Evolutionary conservation across 2,329 filamentous ascomycete species (phyloP).

Genomic region (Rosellinia necatrix): DNA sequence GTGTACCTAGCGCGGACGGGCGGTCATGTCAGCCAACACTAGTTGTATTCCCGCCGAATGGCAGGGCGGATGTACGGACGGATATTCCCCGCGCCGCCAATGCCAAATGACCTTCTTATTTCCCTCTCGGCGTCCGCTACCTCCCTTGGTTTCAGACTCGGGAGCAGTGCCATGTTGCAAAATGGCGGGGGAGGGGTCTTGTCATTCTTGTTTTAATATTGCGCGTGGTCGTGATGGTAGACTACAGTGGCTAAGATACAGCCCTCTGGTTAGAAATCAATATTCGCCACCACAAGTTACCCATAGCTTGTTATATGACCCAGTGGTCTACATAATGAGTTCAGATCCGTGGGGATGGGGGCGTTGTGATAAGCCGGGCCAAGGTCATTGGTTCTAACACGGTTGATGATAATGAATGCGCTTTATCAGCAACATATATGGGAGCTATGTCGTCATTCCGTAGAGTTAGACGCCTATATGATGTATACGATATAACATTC

Average conservation of each 20-base stretch:
- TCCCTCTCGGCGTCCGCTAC: conserved; percentile 20
- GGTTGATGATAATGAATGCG: background rate
- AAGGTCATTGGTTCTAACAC: conserved; percentile 11
- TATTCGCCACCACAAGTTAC: background rate
- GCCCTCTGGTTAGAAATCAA: background rate
- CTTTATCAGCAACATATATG: background rate
- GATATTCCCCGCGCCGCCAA: conserved; percentile 40
- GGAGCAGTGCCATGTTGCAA: conserved; percentile 6
- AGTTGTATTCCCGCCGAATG: background rate
- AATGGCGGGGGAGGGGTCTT: background rate
- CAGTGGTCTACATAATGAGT: too few relatives aligned
- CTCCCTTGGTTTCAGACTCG: conserved; percentile 1
- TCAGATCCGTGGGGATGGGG: background rate
- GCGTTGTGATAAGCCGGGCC: conserved; percentile 5
- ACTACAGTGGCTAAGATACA: background rate
- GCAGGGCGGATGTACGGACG: conserved; percentile 25
- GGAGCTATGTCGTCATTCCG: conserved; percentile 18
- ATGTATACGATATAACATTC: background rate
- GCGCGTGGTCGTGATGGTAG: background rate
- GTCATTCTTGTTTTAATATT: conserved; percentile 9
- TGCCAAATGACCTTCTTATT: conserved; percentile 36
- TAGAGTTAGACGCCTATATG: background rate
- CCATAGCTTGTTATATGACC: conserved; percentile 5
- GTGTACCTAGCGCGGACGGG: conserved; percentile 30
- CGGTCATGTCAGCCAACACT: background rate